Evolutionary conservation across 345 rosid genomes (phyloP).

Genomic region (Kandelia obovata): DNA sequence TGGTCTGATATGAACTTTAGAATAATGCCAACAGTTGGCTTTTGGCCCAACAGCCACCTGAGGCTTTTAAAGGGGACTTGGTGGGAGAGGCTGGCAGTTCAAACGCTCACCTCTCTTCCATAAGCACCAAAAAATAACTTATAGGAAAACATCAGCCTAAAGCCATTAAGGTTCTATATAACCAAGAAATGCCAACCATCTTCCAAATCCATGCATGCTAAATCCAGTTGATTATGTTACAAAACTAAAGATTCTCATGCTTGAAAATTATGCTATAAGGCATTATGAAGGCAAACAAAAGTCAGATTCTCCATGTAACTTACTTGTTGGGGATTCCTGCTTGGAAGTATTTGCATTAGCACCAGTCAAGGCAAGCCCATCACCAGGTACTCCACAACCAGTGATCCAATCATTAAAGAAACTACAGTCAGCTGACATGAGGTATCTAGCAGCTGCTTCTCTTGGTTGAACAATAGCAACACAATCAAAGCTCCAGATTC

Average conservation of each 20-base stretch:
- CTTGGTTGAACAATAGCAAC: slow-evolving; percentile 82
- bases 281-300: background rate
- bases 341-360: slow-evolving; percentile 28
- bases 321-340: slow-evolving; percentile 42
- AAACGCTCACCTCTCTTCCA: background rate
- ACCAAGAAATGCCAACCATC: background rate
- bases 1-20: background rate
- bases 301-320: slow-evolving; percentile 24
- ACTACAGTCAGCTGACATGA: slow-evolving; percentile 91
- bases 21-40: background rate
- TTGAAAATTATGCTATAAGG: slow-evolving; percentile 5
- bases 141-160: background rate
- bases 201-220: background rate
- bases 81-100: too few relatives aligned
- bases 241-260: background rate
- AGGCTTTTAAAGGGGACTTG: too few relatives aligned
- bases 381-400: slow-evolving; percentile 48
- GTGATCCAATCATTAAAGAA: slow-evolving; percentile 79
- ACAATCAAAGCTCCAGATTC: slow-evolving; percentile 81
- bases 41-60: background rate
- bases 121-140: background rate
- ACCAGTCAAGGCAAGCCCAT: slow-evolving; percentile 24
- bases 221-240: background rate
- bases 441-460: slow-evolving; percentile 74
- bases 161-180: background rate